Base-by-base conservation (phyloP, 306 rosid genomes). In the Corylus americana region DNA sequence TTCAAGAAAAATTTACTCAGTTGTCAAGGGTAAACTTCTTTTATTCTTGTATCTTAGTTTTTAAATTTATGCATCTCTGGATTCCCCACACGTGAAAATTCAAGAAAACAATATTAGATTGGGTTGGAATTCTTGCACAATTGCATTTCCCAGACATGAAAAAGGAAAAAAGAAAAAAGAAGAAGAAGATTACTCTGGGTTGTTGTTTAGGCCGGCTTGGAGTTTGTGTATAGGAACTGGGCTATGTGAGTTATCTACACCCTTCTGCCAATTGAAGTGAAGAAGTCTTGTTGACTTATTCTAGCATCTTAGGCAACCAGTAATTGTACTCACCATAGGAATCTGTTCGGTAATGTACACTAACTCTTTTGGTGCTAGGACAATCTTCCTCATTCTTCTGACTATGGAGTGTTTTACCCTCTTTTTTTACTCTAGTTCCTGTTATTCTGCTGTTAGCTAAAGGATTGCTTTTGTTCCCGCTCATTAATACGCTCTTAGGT, bases 351-450 rank as follows among this genome's bases (percentile, higher is more conserved):
- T 39, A 42, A 37, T 16, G 4, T 18, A 14, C 49, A 12, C 25
- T 37, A 18, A 10, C 49, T 37, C 27, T 66, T 17, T 66, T 66
- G 45, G 10, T 66, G 71, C 45, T 16, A 16, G 8, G 48, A 42
- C 27, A 67, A 39, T 67, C 27, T n/a, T 67, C 49, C 71, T 67
- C 14, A 39, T 2, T 17, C 27, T 67, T 67, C 9, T 67, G 44
- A 37, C 22, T 16, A 11, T 20, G 25, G 1, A 50, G 14, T 14
- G 10, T 35, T 35, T 2, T 70, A 75, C 67, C 68, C 70, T 71
- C 72, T 61, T 74, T 54, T 80, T 45, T 66, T 22, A 62, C 63
- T 47, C 12, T 44, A 79, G 58, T 51, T 14, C 62, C 45, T 51
- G 58, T 49, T 71, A 22, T 62, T 74, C 18, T 59, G 55, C 50